Base-by-base conservation (phyloP, 2,329 filamentous ascomycete species). In the Rutstroemia sp. region DNA sequence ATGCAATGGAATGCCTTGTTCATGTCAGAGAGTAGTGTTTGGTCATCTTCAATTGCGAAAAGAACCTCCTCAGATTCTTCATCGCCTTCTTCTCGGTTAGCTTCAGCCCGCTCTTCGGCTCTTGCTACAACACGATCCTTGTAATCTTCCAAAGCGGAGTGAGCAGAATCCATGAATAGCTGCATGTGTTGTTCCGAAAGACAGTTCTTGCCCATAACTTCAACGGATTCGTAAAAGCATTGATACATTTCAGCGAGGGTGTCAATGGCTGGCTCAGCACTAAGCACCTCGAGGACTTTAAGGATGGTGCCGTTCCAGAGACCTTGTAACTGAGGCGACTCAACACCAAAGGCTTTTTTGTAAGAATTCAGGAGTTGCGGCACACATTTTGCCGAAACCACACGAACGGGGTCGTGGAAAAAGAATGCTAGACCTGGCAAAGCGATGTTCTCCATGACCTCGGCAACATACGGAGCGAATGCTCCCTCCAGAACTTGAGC, bases 1-100 rank as follows among this genome's bases (percentile, higher is more conserved):
- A 99, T 90, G 59, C 91, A 92, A 73, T 99, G 94, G 81, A 95
- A 99, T 0, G 94, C 92, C 78, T 99, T 99, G 82, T 99, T 99
- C 94, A 99, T 99, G 69, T 99, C 94, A 1, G 92, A 96, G 45
- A 99, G 80, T 17, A 99, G 79, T 21, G 91, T 96, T 73, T 97
- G 92, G 69, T 99, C 94, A 64, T 99, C 94, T 71, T 99, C 94
- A 48, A 99, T 92, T 12, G 92, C 94, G 65, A 95, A 87, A 34
- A 95, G 79, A 46, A 86, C 82, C 52, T 96, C 92, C 64, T 96
- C 88, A 16, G 86, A 86, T 58, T 94, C 86, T 67, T 96, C 92
- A 62, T 96, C 92, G 16, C 87, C 92, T 57, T 97, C 92, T 53
- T 95, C 91, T 2, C 85, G 83, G 21, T 92, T 88, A 12, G 73